phyloP scores from a whole-genome alignment of 2,329 filamentous ascomycete species.

The Pezizomycotina sp. region DNA sequence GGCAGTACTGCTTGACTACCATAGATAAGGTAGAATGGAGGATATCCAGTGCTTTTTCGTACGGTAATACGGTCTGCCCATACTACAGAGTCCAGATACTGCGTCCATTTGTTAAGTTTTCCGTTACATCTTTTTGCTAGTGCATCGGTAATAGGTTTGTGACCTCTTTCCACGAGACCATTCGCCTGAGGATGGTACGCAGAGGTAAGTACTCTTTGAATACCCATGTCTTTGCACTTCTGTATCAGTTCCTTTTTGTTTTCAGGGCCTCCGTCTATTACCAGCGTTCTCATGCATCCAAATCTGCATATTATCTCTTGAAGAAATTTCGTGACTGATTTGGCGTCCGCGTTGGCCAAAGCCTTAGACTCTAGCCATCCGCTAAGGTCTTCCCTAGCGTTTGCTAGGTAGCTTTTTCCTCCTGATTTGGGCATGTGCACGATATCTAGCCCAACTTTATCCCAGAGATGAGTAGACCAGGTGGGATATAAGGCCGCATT shows the following conservation, averaged over 20 bases:
- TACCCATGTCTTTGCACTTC: not conserved
- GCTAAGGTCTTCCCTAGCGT: not conserved
- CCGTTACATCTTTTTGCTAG: conserved; percentile 1
- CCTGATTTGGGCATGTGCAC: conserved; percentile 1
- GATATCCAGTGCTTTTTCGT: not conserved
- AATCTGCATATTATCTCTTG: not conserved
- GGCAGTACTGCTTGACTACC: conserved; percentile 1
- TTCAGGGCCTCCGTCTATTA: conserved; percentile 2
- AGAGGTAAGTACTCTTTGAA: not conserved
- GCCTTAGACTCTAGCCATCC: not conserved
- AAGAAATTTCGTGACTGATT: conserved; percentile 3
- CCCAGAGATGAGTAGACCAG: not conserved
- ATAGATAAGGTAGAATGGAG: conserved; percentile 2
- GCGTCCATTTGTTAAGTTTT: not conserved
- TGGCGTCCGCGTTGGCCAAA: not conserved
- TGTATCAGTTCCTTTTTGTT: not conserved
- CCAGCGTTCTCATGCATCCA: not conserved
- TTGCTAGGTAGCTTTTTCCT: not conserved
- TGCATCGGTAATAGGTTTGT: not conserved
- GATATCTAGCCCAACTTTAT: not conserved
- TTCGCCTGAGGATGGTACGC: conserved; percentile 1
- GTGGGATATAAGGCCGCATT: not conserved
- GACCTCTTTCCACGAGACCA: conserved; percentile 1
- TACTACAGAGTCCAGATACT: conserved; percentile 1
- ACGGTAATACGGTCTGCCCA: conserved; percentile 1